Evolutionary conservation across 495 filamentous ascomycete species (phyloP), one percentile per base, ranked within the genome.

Genomic region (Bryoglossum gracile): DNA sequence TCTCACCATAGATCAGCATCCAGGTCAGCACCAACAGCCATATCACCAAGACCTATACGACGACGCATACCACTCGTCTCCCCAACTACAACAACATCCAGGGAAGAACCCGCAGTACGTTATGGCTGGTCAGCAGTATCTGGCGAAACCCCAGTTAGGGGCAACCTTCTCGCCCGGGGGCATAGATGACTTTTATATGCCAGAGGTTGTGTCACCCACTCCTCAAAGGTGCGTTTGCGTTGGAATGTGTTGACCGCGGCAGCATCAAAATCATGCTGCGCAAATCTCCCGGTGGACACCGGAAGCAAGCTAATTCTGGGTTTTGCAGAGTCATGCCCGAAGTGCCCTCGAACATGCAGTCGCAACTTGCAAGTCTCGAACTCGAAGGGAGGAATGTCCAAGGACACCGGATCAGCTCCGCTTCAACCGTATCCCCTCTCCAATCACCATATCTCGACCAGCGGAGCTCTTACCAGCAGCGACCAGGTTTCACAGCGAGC

Each of bases 341-440:
- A 64, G 73, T 79, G 46, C 75, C 75, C 47, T 68, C 74, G 51
- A 85, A 90, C 62, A 96, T 98, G 76, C 87, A 94, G 69, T 82
- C 92, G 60, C 88, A 85, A 63, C 76, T 98, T 34, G 84, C 89
- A 42, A 79, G 88, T 64, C 77, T 98, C 65, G 91, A 95, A 71
- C 75, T 90, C 43, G 78, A 88, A 71, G 85, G 83, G 55, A 26
- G 51, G 43, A 50, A 40, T 38, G 22, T 44, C 17, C 32, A 13
- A 19, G 39, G 16, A 1, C 45, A 48, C 53, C 43, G 45, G 46
- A 42, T 55, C 54, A 57, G 56, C 51, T 55, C 41, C 50, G 40
- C 57, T 56, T 68, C 66, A 60, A 57, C 54, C 13, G 18, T 32
- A 21, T 57, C 50, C n/a, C 30, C 38, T 22, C 17, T n/a, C 9